These are phyloP conservation scores for Heliamphora exappendiculata DNA, from an alignment of 148 eudicot genomes.

Conservation along the genomic window DNA sequence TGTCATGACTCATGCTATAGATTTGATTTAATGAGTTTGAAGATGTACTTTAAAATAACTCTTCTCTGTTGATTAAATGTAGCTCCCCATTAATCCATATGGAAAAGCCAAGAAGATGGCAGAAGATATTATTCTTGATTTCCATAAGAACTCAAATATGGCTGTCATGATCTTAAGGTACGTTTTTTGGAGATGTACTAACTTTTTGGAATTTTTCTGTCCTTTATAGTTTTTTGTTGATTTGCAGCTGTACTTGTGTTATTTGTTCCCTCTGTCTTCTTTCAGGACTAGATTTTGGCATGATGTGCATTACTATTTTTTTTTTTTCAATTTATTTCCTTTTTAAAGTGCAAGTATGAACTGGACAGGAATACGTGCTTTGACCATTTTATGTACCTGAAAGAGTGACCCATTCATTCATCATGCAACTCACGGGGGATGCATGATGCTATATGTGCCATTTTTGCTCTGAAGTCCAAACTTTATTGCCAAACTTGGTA, in stretches of 20 bases:
- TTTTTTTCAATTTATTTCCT: background rate
- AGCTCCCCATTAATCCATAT: constrained; percentile 92
- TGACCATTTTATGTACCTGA: no score
- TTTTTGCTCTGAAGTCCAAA: background rate
- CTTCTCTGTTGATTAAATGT: constrained; percentile 18
- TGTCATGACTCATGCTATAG: background rate
- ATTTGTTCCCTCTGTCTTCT: background rate
- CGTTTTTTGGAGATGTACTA: background rate
- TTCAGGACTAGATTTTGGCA: background rate
- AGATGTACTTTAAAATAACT: background rate
- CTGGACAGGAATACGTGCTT: background rate
- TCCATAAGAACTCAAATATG: constrained; percentile 64
- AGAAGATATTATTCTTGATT: constrained; percentile 90
- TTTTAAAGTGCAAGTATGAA: background rate
- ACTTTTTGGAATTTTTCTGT: background rate
- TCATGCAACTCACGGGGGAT: background rate
- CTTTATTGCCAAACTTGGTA: no score
- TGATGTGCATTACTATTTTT: background rate
- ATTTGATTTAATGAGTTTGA: background rate
- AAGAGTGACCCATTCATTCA: background rate
- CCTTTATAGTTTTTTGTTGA: background rate
- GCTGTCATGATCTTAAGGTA: constrained; percentile 93
- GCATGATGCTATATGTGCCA: background rate
- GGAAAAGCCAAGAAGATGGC: constrained; percentile 99
- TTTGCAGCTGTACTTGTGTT: background rate